Conservation (phyloP, 768 basidiomycete genomes). For the button mushroom (Agaricus bisporus) region DNA sequence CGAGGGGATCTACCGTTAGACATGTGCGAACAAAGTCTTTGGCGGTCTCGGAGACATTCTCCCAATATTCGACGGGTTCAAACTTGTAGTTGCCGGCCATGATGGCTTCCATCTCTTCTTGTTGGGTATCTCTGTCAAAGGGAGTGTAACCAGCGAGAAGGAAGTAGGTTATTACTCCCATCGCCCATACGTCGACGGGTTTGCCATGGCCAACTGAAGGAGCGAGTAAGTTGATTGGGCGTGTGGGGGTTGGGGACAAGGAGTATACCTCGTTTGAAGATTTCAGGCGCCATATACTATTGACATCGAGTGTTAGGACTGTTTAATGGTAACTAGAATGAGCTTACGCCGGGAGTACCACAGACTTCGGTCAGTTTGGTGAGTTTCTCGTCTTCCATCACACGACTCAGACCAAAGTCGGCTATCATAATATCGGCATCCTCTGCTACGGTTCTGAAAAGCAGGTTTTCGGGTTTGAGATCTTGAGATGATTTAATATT, state of each 20-base stretch:
- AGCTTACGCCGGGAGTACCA: constrained; percentile 79
- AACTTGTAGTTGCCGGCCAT: constrained; percentile 91
- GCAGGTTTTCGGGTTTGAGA: constrained; percentile 94
- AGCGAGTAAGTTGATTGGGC: not conserved
- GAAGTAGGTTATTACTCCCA: constrained; percentile 99
- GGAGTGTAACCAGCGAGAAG: constrained; percentile 90
- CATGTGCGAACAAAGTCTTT: constrained; percentile 78
- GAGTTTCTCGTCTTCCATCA: constrained; percentile 88
- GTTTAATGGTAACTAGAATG: not conserved
- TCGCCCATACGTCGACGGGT: constrained; percentile 95
- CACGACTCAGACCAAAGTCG: constrained; percentile 89
- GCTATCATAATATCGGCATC: constrained; percentile 96
- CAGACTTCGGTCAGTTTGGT: constrained; percentile 91
- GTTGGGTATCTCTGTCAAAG: constrained; percentile 87
- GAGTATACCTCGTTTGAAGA: constrained; percentile 79
- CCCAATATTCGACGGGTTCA: constrained; percentile 75
- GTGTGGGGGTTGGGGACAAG: not conserved
- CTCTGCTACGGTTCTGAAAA: constrained; percentile 86
- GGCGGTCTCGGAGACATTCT: constrained; percentile 75
- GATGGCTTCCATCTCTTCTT: constrained; percentile 94
- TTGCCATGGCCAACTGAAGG: constrained; percentile 79
- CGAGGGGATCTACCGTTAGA: constrained; percentile 75
- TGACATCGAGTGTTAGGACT: not conserved
- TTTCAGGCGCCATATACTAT: constrained; percentile 94
- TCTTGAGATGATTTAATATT: constrained; percentile 47